Base-by-base conservation (phyloP, 2,329 filamentous ascomycete genomes). In the Thermomyces lanuginosus region DNA sequence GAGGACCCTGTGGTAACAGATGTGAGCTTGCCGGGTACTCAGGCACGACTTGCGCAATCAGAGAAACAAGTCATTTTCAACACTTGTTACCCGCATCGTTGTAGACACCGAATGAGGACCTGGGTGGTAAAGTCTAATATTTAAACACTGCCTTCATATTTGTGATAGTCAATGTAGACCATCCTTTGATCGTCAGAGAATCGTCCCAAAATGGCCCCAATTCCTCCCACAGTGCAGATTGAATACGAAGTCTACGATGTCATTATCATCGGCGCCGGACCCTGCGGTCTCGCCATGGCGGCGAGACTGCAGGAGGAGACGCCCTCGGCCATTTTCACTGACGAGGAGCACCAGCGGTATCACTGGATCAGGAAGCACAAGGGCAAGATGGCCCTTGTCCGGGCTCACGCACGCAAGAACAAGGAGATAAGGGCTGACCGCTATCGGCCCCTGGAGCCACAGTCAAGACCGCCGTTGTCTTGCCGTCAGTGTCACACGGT, bases 321-420 rank as follows among this genome's bases (percentile, higher is more conserved):
- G 0, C 79, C 79, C 0, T 79, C 75, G 0, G 77, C 79, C 1
- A 69, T 83, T 27, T 86, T 86, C 51, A 84, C 79, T 0, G 78
- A 86, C 43, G 76, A 80, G 38, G 80, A 86, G 43, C 78, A 86
- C 42, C 70, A 75, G 21, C 64, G 79, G n/a, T 86, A 79, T 45
- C 71, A 79, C 48, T 83, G 77, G 74, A 73, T 82, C 30, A 64
- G 63, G 31, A 74, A 72, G 30, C 67, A 80, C 42, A 63, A 64
- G 15, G 61, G 61, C 15, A 65, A 67, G 16, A 67, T 72, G 48
- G 60, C 61, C 11, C 30, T 35, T 14, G 33, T 32, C 10, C 27
- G 24, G 1, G 31, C 27, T 2, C 24, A 24, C 24, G 8, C 21
- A 6, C 24, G 24, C 10, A 28, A 22, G 26, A 23, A 28, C 8